Base-by-base conservation (phyloP, 371 early-diverging fungal genomes). In the Mortierella sp. region DNA sequence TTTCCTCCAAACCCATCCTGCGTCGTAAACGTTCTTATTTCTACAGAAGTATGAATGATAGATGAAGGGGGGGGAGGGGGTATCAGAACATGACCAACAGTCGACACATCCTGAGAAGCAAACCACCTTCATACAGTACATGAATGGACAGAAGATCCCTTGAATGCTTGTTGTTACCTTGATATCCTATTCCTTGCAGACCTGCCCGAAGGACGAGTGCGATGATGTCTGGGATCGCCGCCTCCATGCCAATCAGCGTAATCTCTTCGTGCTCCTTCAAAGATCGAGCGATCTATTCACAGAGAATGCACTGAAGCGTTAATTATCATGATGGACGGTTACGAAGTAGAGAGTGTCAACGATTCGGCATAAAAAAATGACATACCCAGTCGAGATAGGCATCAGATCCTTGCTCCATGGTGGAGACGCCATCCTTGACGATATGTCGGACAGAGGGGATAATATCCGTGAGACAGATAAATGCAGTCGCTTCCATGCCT, bases 351-450 rank as follows among this genome's bases (percentile, higher is more conserved):
- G 52, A 28, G n/a, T 38, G 24, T 3, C 8, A 26, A 47, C 19
- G 38, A 75, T 3, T n/a, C 2, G 68, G 31, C 19, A 68, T 7
- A 21, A 2, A 21, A 2, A 21, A 76, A 13, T n/a, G 44, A 26
- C 74, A 45, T 75, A 85, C 85, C 85, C 85, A 85, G 68, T 85
- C 85, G 21, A 85, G 71, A 45, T 85, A 85, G 5, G 85, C 85
- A 52, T 85, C 85, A 13, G 85, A 85, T 72, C 85, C 85, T 77
- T 81, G 85, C 52, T 81, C 85, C 81, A 77, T 77, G 52, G 75
- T 74, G 10, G 85, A 77, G 2, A 81, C 75, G 10, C 85, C 82
- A 34, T 85, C 82, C 70, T 81, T 85, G 54, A 81, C 71, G 21
- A 76, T 72, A 13, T 81, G 85, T 50, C 85, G 79, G 7, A 85